Percentiles rank a stretch among this genome's conserved stretches.
Conservation (phyloP, 1,139 yeast species). For the Debaryomyces fabryi region DNA sequence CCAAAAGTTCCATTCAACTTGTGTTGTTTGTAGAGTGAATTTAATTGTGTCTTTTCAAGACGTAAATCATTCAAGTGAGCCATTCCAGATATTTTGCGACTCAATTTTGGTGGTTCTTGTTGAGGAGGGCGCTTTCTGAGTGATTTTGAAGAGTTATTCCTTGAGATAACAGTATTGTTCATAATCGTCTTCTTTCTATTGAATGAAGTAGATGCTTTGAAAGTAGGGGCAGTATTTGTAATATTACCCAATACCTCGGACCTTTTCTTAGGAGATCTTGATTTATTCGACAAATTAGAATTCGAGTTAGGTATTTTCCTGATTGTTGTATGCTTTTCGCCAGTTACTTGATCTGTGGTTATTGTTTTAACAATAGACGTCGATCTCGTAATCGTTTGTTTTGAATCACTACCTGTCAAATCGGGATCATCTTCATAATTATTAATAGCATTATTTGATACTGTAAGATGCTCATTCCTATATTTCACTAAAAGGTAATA, state of each 20-base stretch:
- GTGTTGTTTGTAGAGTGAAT: slow-evolving; percentile 6
- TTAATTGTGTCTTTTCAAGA: slow-evolving; percentile 5
- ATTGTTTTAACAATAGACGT: slow-evolving; percentile 53
- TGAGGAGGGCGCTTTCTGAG: slow-evolving; percentile 17
- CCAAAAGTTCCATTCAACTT: slow-evolving; percentile 18
- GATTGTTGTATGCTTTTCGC: slow-evolving; percentile 28
- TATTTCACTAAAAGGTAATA: slow-evolving; percentile 82
- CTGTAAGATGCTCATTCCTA: slow-evolving; percentile 67
- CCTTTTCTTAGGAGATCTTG: slow-evolving; percentile 11
- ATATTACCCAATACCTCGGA: slow-evolving; percentile 29
- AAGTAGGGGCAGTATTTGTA: slow-evolving; percentile 32
- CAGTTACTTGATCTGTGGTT: slow-evolving; percentile 29
- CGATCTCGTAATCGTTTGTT: slow-evolving; percentile 43
- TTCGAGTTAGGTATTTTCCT: slow-evolving; percentile 26
- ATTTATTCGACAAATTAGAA: slow-evolving; percentile 25
- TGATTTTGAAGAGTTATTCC: slow-evolving; percentile 26
- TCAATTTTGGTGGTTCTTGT: slow-evolving; percentile 23
- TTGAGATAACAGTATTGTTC: slow-evolving; percentile 31
- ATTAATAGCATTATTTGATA: slow-evolving; percentile 24
- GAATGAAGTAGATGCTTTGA: slow-evolving; percentile 45
- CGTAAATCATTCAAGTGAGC: slow-evolving; percentile 17
- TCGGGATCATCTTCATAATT: slow-evolving; percentile 25
- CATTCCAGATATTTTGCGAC: slow-evolving; percentile 30
- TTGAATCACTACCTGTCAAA: slow-evolving; percentile 20
- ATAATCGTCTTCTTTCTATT: slow-evolving; percentile 38